These are phyloP conservation scores for Clavispora vitiphila DNA, from an alignment of 805 yeast species.

Conservation along the genomic window DNA sequence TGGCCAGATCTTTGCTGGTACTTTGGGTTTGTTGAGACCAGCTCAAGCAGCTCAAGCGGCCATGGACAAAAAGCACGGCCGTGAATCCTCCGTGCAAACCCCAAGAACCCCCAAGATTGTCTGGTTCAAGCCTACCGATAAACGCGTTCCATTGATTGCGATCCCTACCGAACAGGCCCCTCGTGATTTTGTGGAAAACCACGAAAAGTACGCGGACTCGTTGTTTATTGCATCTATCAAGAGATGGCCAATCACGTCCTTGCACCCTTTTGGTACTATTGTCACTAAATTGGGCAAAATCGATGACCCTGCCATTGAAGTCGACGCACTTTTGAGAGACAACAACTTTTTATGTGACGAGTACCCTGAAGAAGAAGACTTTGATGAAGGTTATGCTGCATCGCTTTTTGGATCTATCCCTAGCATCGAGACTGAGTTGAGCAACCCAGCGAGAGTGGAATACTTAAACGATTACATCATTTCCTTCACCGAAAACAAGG, in stretches of 20 bases:
- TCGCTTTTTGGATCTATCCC: conserved; percentile 34
- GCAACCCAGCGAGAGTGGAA: conserved; percentile 40
- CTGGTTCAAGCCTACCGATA: conserved; percentile 98
- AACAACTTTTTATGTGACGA: conserved; percentile 80
- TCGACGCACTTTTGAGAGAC: conserved; percentile 85
- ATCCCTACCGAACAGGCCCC: conserved; percentile 99
- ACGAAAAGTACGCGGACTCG: conserved; percentile 73
- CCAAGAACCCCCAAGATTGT: conserved; percentile 82
- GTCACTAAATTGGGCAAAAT: conserved; percentile 81
- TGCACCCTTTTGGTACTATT: conserved; percentile 95
- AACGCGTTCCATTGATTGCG: conserved; percentile 95
- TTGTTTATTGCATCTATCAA: conserved; percentile 92
- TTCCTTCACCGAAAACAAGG: conserved; percentile 56
- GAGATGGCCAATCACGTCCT: conserved; percentile 98
- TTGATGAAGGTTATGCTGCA: conserved; percentile 13
- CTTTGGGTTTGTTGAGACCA: conserved; percentile 89
- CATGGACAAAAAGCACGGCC: conserved; percentile 45
- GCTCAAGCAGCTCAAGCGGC: conserved; percentile 90
- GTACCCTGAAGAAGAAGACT: conserved; percentile 45
- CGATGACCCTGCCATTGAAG: conserved; percentile 71
- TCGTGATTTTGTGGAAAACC: conserved; percentile 87
- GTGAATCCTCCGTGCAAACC: conserved; percentile 41
- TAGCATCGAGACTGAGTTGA: conserved; percentile 33
- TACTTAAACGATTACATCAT: conserved; percentile 58
- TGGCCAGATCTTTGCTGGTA: conserved; percentile 93